Evolutionary conservation across 345 rosid genomes (phyloP).

Genomic region (Turnera subulata): DNA sequence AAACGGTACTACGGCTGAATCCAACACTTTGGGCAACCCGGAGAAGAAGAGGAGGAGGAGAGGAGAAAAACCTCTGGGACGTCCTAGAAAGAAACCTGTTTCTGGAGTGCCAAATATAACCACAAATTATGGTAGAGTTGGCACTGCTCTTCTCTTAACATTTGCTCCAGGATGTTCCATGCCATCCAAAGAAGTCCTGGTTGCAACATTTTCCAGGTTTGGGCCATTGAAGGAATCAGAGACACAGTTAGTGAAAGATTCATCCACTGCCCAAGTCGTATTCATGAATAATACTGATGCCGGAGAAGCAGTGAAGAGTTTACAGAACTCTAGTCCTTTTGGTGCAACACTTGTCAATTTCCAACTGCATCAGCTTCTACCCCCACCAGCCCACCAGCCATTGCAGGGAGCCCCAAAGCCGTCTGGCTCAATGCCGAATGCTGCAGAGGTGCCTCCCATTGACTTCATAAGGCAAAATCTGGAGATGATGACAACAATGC

Average conservation of each 20-base stretch:
- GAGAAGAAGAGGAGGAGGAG: conserved; percentile 43
- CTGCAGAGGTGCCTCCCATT: conserved; percentile 45
- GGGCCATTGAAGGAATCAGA: conserved; percentile 65
- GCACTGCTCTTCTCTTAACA: conserved; percentile 55
- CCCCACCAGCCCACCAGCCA: conserved; percentile 7
- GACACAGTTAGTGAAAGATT: conserved; percentile 41
- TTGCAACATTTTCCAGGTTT: conserved; percentile 49
- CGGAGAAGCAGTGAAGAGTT: conserved; percentile 49
- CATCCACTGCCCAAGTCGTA: conserved; percentile 46
- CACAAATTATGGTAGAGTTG: conserved; percentile 26
- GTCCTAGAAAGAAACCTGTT: conserved; percentile 16
- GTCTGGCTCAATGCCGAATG: conserved; percentile 25
- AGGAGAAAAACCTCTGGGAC: conserved; percentile 23
- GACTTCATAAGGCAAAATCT: conserved; percentile 75
- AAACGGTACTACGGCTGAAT: conserved; percentile 43
- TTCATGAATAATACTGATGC: conserved; percentile 55
- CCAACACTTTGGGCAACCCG: conserved; percentile 24
- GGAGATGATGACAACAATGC: conserved; percentile 86
- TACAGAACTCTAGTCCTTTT: conserved; percentile 53
- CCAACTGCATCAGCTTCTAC: conserved; percentile 35
- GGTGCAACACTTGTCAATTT: conserved; percentile 43
- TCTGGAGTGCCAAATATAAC: conserved; percentile 22
- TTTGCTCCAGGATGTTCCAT: conserved; percentile 49
- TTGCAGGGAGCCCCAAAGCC: conserved; percentile 23
- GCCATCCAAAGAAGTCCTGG: conserved; percentile 64